phyloP scores from a whole-genome alignment of 1,284 basidiomycete genomes.

The Phaffia rhodozyma region DNA sequence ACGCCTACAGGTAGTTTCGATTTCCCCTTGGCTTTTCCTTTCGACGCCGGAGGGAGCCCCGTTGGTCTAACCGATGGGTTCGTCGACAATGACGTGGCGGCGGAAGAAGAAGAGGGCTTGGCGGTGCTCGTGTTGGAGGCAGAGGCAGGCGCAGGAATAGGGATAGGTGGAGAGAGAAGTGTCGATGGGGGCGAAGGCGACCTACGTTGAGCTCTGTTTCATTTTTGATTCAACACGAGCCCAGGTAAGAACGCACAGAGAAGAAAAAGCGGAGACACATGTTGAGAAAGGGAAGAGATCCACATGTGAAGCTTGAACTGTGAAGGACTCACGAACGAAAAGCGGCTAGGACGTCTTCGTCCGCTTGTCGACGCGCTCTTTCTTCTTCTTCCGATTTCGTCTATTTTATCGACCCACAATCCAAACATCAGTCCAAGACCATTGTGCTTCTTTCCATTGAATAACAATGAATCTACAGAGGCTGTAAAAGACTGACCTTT shows the following conservation, averaged over 20 bases:
- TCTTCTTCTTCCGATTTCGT: conserved; percentile 6
- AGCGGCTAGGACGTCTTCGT: conserved; percentile 8
- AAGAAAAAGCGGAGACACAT: not conserved
- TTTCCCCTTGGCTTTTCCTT: conserved; percentile 6
- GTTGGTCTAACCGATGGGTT: not conserved
- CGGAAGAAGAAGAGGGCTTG: not conserved
- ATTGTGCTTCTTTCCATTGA: too few species aligned
- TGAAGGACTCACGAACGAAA: conserved; percentile 12
- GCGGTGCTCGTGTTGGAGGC: not conserved
- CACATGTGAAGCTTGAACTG: not conserved
- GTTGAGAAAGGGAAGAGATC: not conserved
- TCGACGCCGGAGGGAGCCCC: not conserved
- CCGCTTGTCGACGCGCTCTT: not conserved
- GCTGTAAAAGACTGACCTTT: not conserved
- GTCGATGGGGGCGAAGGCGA: conserved; percentile 8
- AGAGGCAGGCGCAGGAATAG: not conserved
- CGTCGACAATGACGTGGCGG: not conserved
- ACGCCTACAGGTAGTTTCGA: conserved; percentile 6
- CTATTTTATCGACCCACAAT: not conserved
- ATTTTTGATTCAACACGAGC: too few species aligned
- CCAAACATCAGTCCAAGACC: not conserved
- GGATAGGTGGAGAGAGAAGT: not conserved
- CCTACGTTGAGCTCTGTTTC: conserved; percentile 8
- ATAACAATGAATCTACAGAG: not conserved
- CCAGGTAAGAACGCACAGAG: too few species aligned